Evolutionary conservation across 2,329 filamentous ascomycete species (phyloP).

Genomic region (Scedosporium aurantiacum): DNA sequence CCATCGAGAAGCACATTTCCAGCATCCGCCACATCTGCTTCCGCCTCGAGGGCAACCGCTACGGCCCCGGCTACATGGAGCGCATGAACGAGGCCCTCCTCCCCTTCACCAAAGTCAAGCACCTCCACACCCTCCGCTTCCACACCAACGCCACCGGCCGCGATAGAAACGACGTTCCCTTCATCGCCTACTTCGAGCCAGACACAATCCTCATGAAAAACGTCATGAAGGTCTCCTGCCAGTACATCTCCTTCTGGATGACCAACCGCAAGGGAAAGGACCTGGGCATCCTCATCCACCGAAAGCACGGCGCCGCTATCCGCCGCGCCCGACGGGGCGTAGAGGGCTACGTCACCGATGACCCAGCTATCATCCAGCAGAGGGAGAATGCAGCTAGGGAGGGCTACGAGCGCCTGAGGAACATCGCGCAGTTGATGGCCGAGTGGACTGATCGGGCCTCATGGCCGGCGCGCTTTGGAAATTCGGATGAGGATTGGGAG

Average conservation of each 20-base stretch:
- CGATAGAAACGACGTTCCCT: slow-evolving; percentile 18
- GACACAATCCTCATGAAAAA: slow-evolving; percentile 18
- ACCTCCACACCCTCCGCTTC: slow-evolving; percentile 31
- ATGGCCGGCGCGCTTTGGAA: background rate
- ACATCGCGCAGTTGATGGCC: background rate
- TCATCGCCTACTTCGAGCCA: slow-evolving; percentile 24
- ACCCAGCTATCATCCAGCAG: slow-evolving; percentile 11
- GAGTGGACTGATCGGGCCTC: slow-evolving; percentile 3
- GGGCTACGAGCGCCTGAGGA: slow-evolving; percentile 10
- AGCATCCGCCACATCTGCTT: slow-evolving; percentile 17
- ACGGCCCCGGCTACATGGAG: slow-evolving; percentile 19
- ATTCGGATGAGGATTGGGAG: background rate
- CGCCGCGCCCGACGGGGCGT: slow-evolving; percentile 7
- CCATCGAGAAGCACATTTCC: slow-evolving; percentile 3
- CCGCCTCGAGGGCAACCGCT: slow-evolving; percentile 19
- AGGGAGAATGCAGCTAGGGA: slow-evolving; percentile 8
- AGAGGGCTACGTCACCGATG: slow-evolving; percentile 12
- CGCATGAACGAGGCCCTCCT: slow-evolving; percentile 9
- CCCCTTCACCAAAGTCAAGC: slow-evolving; percentile 7
- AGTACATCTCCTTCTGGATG: slow-evolving; percentile 25
- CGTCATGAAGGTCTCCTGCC: slow-evolving; percentile 22
- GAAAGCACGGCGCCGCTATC: background rate
- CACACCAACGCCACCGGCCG: slow-evolving; percentile 18
- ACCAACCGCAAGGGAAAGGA: slow-evolving; percentile 11
- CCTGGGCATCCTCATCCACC: background rate